Evolutionary conservation across 1,284 basidiomycete genomes (phyloP).

Genomic region (Trametes hirsuta): DNA sequence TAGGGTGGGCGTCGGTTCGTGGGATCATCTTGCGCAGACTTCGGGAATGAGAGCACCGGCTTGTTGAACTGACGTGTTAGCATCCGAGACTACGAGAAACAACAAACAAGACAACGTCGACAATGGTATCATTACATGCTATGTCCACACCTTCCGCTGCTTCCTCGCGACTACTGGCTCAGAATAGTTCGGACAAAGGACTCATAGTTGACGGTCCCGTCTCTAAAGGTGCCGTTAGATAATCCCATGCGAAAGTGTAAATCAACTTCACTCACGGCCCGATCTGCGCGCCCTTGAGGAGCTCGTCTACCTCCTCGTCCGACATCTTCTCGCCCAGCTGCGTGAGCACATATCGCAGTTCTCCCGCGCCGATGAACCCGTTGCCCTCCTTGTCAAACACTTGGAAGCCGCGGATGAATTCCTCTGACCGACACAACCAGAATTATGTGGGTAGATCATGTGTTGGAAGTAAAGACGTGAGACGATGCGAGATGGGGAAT

Average conservation of each 20-base stretch:
- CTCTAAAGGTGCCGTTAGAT: slow-evolving; percentile 51
- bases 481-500: neutral
- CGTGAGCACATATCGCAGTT: slow-evolving; percentile 93
- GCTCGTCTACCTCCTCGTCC: slow-evolving; percentile 97
- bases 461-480: neutral
- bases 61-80: neutral
- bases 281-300: slow-evolving; percentile 93
- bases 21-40: too few relatives aligned
- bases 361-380: slow-evolving; percentile 93
- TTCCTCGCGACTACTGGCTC: slow-evolving; percentile 56
- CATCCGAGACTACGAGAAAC: slow-evolving; percentile 10
- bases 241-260: neutral
- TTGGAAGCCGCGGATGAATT: slow-evolving; percentile 99
- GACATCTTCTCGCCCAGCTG: slow-evolving; percentile 97
- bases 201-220: slow-evolving; percentile 98
- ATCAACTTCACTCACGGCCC: slow-evolving; percentile 64
- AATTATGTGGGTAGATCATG: neutral
- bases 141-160: slow-evolving; percentile 13
- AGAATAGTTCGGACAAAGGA: slow-evolving; percentile 93
- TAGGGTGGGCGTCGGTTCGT: too few relatives aligned
- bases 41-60: neutral
- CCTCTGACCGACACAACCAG: slow-evolving; percentile 63
- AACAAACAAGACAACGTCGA: slow-evolving; percentile 18
- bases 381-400: slow-evolving; percentile 99
- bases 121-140: slow-evolving; percentile 21